These are phyloP conservation scores for Fagopyrum tataricum DNA, from an alignment of 148 eudicot genomes.

Conservation along the genomic window DNA sequence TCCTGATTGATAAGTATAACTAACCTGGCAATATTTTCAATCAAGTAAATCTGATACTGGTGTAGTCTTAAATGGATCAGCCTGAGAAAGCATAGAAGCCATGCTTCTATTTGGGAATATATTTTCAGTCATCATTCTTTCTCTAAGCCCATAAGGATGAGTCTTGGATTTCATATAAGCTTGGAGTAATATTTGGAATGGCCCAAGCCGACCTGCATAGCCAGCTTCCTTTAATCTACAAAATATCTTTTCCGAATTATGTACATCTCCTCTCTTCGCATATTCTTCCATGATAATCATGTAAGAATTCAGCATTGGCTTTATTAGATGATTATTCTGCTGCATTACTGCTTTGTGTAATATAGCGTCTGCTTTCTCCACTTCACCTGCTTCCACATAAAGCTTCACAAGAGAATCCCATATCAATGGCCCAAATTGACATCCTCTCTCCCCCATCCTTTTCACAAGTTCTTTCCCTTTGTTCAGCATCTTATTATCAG, in stretches of 20 bases:
- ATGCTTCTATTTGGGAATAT: constrained; percentile 49
- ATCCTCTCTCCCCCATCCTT: constrained; percentile 57
- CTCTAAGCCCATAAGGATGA: constrained; percentile 79
- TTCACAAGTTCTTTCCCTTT: constrained; percentile 74
- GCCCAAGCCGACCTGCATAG: constrained; percentile 40
- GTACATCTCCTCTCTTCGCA: constrained; percentile 70
- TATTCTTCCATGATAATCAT: constrained; percentile 54
- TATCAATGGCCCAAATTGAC: constrained; percentile 46
- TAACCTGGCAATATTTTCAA: constrained; percentile 24
- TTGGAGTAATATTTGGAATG: constrained; percentile 28
- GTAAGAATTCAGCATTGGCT: constrained; percentile 53
- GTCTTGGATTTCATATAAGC: constrained; percentile 56
- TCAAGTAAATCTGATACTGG: constrained; percentile 57
- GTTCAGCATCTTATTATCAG: constrained; percentile 57
- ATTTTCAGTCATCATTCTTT: constrained; percentile 86
- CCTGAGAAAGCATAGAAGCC: constrained; percentile 35
- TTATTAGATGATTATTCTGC: constrained; percentile 12
- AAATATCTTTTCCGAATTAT: constrained; percentile 72
- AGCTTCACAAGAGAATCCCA: constrained; percentile 83
- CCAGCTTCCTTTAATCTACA: constrained; percentile 59
- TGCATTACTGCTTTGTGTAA: constrained; percentile 42
- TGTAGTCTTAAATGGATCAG: constrained; percentile 52
- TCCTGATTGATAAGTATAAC: no score
- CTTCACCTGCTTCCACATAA: constrained; percentile 68
- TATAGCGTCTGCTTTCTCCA: constrained; percentile 73